Evolutionary conservation across 805 yeast genomes (phyloP).

Genomic region (Cyberlindnera samutprakarnensis): DNA sequence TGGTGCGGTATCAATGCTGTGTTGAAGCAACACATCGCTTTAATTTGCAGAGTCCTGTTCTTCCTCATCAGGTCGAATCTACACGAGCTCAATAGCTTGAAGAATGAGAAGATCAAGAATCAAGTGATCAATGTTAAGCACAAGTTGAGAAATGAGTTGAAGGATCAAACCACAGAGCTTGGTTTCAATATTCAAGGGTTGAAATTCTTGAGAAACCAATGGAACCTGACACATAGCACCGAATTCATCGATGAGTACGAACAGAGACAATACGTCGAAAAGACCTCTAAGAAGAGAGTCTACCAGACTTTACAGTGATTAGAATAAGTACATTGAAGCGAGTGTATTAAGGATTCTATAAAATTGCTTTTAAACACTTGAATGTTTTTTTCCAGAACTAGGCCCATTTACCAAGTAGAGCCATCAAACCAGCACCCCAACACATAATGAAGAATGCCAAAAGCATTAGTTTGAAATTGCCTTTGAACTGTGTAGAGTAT

Average conservation of each 20-base stretch:
- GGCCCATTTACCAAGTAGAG: constrained; percentile 71
- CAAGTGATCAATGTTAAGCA: constrained; percentile 58
- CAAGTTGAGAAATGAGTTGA: constrained; percentile 52
- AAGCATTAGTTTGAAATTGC: constrained; percentile 44
- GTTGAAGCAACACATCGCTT: constrained; percentile 44
- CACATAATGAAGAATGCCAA: constrained; percentile 47
- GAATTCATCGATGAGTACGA: constrained; percentile 68
- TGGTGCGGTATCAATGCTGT: constrained; percentile 55
- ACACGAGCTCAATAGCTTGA: constrained; percentile 68
- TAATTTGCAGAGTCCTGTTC: constrained; percentile 68
- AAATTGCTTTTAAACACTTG: neutral
- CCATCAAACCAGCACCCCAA: constrained; percentile 70
- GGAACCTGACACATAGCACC: constrained; percentile 68
- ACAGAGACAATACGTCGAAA: constrained; percentile 44
- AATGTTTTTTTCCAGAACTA: constrained; percentile 16
- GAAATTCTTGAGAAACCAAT: constrained; percentile 62
- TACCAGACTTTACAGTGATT: constrained; percentile 42
- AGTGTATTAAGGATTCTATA: neutral
- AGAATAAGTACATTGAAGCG: neutral
- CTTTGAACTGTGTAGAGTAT: constrained; percentile 54
- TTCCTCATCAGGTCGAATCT: constrained; percentile 70
- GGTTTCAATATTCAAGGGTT: constrained; percentile 86
- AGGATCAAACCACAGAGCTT: constrained; percentile 45
- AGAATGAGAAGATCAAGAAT: constrained; percentile 52
- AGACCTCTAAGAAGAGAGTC: constrained; percentile 61